phyloP scores from a whole-genome alignment of 331 rosid genomes.

The Rosa hybrid region DNA sequence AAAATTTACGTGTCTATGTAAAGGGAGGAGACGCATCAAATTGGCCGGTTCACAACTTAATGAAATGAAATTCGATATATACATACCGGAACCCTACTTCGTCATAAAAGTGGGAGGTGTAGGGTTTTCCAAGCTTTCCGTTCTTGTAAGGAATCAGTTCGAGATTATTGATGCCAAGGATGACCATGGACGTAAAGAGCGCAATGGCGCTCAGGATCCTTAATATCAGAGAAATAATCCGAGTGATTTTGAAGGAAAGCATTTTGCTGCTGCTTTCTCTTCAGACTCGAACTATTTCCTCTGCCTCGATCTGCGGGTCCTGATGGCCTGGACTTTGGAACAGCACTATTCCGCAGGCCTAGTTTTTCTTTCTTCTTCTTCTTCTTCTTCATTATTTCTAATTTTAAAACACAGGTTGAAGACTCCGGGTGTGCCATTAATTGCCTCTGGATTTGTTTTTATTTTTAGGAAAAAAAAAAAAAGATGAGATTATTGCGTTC shows the following conservation, averaged over 20 bases:
- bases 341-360: neutral
- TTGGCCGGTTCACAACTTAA: no score
- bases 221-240: conserved; percentile 5
- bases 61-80: neutral
- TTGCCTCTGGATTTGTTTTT: neutral
- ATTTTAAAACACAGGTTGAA: neutral
- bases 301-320: neutral
- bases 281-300: neutral
- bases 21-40: no score
- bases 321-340: neutral
- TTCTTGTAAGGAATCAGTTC: no score
- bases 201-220: neutral
- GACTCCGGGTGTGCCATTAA: neutral
- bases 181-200: neutral
- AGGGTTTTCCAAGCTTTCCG: no score
- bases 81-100: neutral
- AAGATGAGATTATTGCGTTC: neutral
- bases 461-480: neutral
- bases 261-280: neutral
- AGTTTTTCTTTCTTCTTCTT: neutral
- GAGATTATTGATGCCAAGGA: neutral
- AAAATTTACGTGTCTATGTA: no score
- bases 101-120: neutral
- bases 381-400: neutral
- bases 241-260: neutral